Conservation (phyloP, 192 early-diverging fungal species). For the Mortierella hygrophila region DNA sequence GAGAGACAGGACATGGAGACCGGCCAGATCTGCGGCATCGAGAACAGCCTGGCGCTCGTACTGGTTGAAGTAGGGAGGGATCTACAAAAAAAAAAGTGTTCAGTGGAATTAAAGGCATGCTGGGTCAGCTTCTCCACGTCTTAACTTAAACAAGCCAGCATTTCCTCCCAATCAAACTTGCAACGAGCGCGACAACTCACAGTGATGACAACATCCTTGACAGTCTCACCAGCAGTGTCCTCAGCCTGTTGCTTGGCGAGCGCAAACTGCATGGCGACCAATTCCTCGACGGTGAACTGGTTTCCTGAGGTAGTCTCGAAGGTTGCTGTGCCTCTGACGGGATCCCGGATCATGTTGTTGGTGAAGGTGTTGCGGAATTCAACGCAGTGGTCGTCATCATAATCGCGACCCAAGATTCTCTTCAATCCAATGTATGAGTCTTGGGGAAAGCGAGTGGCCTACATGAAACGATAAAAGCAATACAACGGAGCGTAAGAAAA, state of each 20-base stretch:
- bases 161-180: background rate
- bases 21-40: slow-evolving; percentile 93
- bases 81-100: slow-evolving; percentile 49
- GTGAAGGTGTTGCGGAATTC: slow-evolving; percentile 83
- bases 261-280: slow-evolving; percentile 94
- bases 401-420: slow-evolving; percentile 83
- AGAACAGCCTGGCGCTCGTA: slow-evolving; percentile 92
- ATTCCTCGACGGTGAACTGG: slow-evolving; percentile 82
- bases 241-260: slow-evolving; percentile 90
- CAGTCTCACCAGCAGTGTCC: slow-evolving; percentile 76
- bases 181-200: slow-evolving; percentile 57
- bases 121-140: background rate
- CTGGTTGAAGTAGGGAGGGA: slow-evolving; percentile 93
- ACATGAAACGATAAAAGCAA: background rate
- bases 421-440: slow-evolving; percentile 88
- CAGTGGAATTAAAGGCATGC: background rate
- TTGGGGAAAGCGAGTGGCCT: slow-evolving; percentile 87
- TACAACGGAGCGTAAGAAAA: background rate
- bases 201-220: slow-evolving; percentile 93
- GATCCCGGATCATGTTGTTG: slow-evolving; percentile 83
- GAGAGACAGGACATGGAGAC: slow-evolving; percentile 82
- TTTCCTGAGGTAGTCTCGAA: slow-evolving; percentile 75
- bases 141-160: too few species aligned
- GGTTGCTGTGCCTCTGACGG: slow-evolving; percentile 71
- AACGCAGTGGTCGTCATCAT: slow-evolving; percentile 75